Conservation (phyloP, 78 protist genomes). For the Monocercomonoides exilis region DNA sequence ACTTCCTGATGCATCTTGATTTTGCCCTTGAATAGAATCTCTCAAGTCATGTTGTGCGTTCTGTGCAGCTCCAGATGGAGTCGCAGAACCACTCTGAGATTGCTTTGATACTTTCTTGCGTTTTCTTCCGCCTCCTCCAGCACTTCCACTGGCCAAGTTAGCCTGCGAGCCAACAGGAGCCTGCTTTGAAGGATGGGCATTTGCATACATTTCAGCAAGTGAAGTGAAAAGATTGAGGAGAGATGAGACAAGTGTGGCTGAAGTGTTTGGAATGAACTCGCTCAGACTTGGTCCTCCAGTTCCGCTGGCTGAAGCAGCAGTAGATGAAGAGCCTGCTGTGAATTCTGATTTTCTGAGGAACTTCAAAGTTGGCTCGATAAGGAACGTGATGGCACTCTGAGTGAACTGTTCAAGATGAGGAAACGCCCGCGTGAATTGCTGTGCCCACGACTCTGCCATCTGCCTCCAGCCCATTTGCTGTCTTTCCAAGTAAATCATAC, state of each 20-base stretch:
- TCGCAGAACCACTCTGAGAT: neutral
- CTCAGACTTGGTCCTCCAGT: too few species aligned
- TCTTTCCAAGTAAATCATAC: conserved; percentile 69
- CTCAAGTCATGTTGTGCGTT: neutral
- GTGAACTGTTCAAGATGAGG: neutral
- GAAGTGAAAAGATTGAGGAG: neutral
- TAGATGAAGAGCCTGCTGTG: conserved; percentile 2
- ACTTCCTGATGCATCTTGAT: too few species aligned
- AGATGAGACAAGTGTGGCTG: neutral
- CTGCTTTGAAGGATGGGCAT: neutral
- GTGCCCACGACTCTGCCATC: conserved; percentile 34
- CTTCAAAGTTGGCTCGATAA: neutral
- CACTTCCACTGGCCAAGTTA: neutral
- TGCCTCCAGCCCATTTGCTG: conserved; percentile 59
- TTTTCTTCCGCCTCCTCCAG: neutral
- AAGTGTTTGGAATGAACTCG: neutral
- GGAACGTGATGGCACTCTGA: neutral
- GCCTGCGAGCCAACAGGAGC: neutral
- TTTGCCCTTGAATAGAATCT: too few species aligned
- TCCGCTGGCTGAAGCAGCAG: too few species aligned
- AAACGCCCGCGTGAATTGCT: neutral
- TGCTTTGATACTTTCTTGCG: neutral
- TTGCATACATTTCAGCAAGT: neutral
- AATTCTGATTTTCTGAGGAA: neutral
- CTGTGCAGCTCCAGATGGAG: neutral